Conservation (phyloP, 257 asterid species). For the Solanum chilense region DNA sequence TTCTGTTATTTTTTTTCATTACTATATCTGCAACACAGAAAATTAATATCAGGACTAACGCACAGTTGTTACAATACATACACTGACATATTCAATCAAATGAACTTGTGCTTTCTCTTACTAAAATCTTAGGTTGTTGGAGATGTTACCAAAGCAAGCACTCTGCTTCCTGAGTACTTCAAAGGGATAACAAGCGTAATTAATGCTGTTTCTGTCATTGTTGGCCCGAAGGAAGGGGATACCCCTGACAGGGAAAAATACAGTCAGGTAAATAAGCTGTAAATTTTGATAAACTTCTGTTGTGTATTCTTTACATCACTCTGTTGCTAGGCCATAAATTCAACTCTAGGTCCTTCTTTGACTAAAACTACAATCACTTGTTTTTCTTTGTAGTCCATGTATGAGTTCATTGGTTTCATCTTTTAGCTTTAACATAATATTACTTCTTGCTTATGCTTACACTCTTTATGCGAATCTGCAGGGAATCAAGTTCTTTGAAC, state of each 20-base stretch:
- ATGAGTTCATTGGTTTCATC: not conserved
- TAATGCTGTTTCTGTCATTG: conserved; percentile 85
- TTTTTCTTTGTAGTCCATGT: not conserved
- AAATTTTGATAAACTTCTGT: not conserved
- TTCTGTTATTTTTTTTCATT: not conserved
- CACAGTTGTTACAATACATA: not conserved
- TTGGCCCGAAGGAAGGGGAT: conserved; percentile 99
- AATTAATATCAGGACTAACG: not conserved
- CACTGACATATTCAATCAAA: not conserved
- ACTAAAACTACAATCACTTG: not conserved
- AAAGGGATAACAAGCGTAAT: conserved; percentile 76
- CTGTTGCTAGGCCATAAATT: not conserved
- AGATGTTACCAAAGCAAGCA: conserved; percentile 79
- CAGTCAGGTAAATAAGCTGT: conserved; percentile 52
- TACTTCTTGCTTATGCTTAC: not conserved
- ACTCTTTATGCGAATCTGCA: conserved; percentile 13
- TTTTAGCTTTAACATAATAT: not conserved
- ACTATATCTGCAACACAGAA: not conserved
- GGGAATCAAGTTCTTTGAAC: conserved; percentile 99
- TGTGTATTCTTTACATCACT: not conserved
- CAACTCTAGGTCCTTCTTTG: not conserved
- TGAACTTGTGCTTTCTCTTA: not conserved
- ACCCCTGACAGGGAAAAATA: conserved; percentile 95
- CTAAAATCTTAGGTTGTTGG: conserved; percentile 54
- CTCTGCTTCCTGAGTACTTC: conserved; percentile 67